Evolutionary conservation across 2,329 filamentous ascomycete species (phyloP).

Genomic region (Cordyceps militaris): DNA sequence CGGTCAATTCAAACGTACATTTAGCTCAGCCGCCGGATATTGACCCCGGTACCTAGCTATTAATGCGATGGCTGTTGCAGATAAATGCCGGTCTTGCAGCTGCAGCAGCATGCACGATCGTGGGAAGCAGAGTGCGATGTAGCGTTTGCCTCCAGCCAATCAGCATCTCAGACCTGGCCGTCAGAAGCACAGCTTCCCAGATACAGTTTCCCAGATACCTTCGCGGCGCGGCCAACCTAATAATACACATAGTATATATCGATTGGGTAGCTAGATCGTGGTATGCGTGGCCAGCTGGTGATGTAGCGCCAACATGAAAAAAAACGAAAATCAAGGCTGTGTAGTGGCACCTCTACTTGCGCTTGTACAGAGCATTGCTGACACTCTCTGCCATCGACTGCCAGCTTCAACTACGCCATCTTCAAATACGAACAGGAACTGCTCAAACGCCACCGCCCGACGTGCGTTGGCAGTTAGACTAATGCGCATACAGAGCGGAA

Average conservation of each 20-base stretch:
- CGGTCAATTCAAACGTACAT: neutral
- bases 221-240: neutral
- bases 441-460: neutral
- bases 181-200: no score
- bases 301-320: neutral
- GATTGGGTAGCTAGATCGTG: neutral
- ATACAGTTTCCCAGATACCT: constrained; percentile 1
- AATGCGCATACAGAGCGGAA: neutral
- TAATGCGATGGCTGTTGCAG: neutral
- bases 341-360: neutral
- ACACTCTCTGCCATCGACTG: no score
- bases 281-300: neutral
- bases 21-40: neutral
- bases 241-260: neutral
- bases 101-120: neutral
- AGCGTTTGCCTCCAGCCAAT: constrained; percentile 6
- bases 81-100: neutral
- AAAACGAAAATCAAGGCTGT: constrained; percentile 3
- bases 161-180: neutral
- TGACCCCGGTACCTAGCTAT: neutral
- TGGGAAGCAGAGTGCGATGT: neutral
- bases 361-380: neutral
- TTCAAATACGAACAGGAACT: neutral
- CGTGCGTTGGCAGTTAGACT: neutral
- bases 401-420: neutral